phyloP scores from a whole-genome alignment of 2,329 filamentous ascomycete species.

The Penicillium psychrosexuale region DNA sequence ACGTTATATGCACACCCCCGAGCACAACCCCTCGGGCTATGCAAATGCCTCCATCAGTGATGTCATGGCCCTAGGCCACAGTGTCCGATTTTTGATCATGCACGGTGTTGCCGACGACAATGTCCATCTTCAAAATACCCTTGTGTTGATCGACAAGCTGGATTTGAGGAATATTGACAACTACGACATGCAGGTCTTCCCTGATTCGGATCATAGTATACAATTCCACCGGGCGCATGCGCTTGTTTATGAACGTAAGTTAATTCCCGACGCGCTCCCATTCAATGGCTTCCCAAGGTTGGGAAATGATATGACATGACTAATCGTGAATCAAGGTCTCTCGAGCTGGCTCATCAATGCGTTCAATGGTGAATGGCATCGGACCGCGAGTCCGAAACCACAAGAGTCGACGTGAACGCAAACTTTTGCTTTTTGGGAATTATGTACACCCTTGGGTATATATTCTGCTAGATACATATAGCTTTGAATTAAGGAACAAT shows the following conservation, averaged over 20 bases:
- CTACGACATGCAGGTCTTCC: conserved; percentile 95
- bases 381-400: conserved; percentile 54
- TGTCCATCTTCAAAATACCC: conserved; percentile 92
- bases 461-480: background rate
- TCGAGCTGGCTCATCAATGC: conserved; percentile 90
- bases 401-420: conserved; percentile 29
- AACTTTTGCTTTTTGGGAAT: conserved; percentile 1
- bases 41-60: conserved; percentile 70
- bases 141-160: conserved; percentile 80
- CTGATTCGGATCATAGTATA: conserved; percentile 92
- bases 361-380: conserved; percentile 93
- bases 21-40: conserved; percentile 77
- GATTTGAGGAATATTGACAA: conserved; percentile 81
- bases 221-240: conserved; percentile 89
- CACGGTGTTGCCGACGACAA: conserved; percentile 97
- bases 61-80: conserved; percentile 67
- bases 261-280: background rate
- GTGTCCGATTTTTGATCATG: conserved; percentile 89
- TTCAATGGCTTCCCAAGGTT: background rate
- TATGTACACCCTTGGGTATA: background rate
- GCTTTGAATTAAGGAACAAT: background rate
- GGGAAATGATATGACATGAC: background rate
- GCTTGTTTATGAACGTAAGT: conserved; percentile 89
- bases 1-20: conserved; percentile 93
- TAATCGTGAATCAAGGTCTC: conserved; percentile 29